These are phyloP conservation scores for Sugiyamaella novakii DNA, from an alignment of 1,139 yeast species.

Conservation along the genomic window DNA sequence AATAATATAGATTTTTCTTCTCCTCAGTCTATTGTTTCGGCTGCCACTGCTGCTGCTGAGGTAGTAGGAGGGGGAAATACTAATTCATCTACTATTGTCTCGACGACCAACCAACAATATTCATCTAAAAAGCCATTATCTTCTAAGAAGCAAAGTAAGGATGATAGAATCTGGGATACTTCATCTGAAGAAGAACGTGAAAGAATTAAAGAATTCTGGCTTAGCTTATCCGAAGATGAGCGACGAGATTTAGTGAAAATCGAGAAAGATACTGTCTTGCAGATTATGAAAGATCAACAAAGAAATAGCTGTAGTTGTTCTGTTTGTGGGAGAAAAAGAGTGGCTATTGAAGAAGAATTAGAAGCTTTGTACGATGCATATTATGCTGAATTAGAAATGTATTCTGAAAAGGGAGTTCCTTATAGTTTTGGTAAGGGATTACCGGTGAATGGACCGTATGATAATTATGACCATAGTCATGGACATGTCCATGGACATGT, in stretches of 20 bases:
- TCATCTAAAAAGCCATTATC: not conserved
- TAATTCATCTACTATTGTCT: slow-evolving; percentile 18
- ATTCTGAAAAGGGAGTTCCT: slow-evolving; percentile 29
- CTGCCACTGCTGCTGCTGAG: slow-evolving; percentile 35
- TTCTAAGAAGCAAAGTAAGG: slow-evolving; percentile 7
- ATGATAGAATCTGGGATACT: slow-evolving; percentile 59
- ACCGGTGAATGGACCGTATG: slow-evolving; percentile 4
- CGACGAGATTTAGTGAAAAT: slow-evolving; percentile 65
- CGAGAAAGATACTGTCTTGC: slow-evolving; percentile 70
- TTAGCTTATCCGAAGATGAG: slow-evolving; percentile 58
- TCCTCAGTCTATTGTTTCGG: slow-evolving; percentile 48
- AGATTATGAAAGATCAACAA: slow-evolving; percentile 62
- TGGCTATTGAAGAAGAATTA: slow-evolving; percentile 76
- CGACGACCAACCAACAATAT: slow-evolving; percentile 6
- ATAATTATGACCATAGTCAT: slow-evolving; percentile 6
- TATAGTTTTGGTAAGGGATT: slow-evolving; percentile 16
- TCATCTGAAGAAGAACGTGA: slow-evolving; percentile 60
- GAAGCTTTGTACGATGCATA: slow-evolving; percentile 68
- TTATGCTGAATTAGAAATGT: slow-evolving; percentile 45
- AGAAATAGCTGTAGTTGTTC: slow-evolving; percentile 66
- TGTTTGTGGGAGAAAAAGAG: slow-evolving; percentile 76
- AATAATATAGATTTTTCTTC: slow-evolving; percentile 51
- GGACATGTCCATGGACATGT: slow-evolving; percentile 1
- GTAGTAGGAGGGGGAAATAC: slow-evolving; percentile 39
- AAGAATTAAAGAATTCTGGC: slow-evolving; percentile 69